Evolutionary conservation across 768 basidiomycete genomes (phyloP), one percentile per base, ranked within the genome.

Genomic region (Tulasnella sp.): DNA sequence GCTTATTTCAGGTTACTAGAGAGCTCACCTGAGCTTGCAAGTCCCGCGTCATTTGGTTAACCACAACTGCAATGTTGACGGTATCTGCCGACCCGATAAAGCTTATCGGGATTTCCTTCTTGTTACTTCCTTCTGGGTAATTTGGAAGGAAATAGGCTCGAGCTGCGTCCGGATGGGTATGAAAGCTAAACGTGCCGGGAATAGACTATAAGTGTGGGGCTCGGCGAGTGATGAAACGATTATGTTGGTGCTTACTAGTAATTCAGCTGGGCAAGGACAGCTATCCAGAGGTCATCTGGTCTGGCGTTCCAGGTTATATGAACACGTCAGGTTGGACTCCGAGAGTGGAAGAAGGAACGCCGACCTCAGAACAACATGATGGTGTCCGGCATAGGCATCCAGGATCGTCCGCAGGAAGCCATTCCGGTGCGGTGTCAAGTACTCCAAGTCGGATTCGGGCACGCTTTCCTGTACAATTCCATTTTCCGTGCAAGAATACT

Each of bases 211-310:
- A n/a, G 45, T 34, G 9, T 40, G 19, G n/a, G 19, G 71, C 39
- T 8, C 31, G 19, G 29, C n/a, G n/a, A n/a, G n/a, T n/a, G n/a
- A n/a, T 36, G 70, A 40, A 3, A 29, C 6, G 22, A n/a, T 34
- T 72, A 29, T 38, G 4, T 15, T 38, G 36, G 34, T n/a, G 36
- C 71, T 49, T 36, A 72, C 71, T 74, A 74, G 29, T 42, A 38
- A 54, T 54, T 58, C 31, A 74, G n/a, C 29, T 74, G 73, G 22
- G 73, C 29, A 6, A 74, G 54, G 22, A 74, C 34, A 36, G 73
- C 73, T 37, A 58, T 54, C 73, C 73, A 74, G 17, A 74, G 42
- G 54, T 74, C 73, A 67, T 74, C 73, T 25, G 73, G 73, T 19
- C 73, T 74, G 34, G 29, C 29, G 54, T 19, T 25, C 36, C 34